Conservation (phyloP, 257 asterid genomes). For the Nicotiana obtusifolia region DNA sequence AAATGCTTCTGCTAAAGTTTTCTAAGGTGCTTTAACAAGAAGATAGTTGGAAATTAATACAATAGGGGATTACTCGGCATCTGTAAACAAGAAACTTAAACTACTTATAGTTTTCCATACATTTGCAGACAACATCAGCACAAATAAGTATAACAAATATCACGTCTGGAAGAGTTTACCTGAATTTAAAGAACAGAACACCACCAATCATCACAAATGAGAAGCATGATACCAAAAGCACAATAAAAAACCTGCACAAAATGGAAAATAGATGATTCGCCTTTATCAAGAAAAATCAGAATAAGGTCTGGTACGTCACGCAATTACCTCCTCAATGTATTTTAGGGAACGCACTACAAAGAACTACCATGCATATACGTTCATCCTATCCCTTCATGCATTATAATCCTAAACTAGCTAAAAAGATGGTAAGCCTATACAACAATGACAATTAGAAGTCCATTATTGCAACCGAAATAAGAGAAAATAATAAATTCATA, state of each 20-base stretch:
- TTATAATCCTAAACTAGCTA: not conserved
- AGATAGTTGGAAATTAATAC: not conserved
- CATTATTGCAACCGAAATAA: not conserved
- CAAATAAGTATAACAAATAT: not conserved
- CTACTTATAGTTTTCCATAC: not conserved
- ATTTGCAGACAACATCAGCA: not conserved
- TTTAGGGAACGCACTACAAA: not conserved
- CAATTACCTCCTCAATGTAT: not conserved
- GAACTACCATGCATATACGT: not conserved
- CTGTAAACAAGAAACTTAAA: not conserved
- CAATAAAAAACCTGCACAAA: constrained; percentile 71
- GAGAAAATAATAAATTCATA: not conserved
- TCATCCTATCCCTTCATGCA: not conserved
- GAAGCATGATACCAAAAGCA: constrained; percentile 73
- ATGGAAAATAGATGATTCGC: not conserved
- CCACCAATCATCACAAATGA: constrained; percentile 89
- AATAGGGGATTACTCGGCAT: not conserved
- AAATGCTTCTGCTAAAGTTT: not conserved
- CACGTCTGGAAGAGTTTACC: constrained; percentile 37
- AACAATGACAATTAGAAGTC: not conserved
- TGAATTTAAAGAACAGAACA: constrained; percentile 78
- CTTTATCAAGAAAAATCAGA: not conserved
- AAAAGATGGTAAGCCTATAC: not conserved
- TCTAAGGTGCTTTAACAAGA: not conserved
- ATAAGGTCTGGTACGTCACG: not conserved